These are phyloP conservation scores for Jacaranda copaia DNA, from an alignment of 257 asterid species.

Conservation along the genomic window DNA sequence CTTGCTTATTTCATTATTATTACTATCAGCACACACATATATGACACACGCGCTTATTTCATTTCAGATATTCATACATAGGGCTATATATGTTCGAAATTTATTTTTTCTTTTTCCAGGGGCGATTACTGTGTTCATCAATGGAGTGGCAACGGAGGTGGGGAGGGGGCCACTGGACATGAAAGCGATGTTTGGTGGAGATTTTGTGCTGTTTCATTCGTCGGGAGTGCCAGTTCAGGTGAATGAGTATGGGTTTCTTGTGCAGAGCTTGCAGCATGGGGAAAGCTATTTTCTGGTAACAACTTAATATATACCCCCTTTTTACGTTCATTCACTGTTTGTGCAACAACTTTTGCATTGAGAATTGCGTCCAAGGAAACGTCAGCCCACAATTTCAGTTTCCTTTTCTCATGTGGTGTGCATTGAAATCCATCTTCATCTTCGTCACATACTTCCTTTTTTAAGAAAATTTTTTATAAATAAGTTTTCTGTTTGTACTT, in stretches of 20 bases:
- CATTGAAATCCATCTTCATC: slow-evolving; percentile 40
- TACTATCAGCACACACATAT: not conserved
- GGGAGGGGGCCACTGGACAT: slow-evolving; percentile 64
- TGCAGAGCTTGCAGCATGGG: slow-evolving; percentile 73
- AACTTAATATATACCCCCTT: not conserved
- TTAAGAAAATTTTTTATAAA: not conserved
- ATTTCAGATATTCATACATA: not conserved
- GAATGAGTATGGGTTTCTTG: slow-evolving; percentile 63
- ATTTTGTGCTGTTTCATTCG: slow-evolving; percentile 60
- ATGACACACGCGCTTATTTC: not conserved
- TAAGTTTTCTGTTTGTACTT: no score
- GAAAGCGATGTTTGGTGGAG: slow-evolving; percentile 63
- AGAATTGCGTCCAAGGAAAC: slow-evolving; percentile 17
- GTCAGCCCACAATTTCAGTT: slow-evolving; percentile 1
- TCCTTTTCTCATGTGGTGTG: slow-evolving; percentile 33
- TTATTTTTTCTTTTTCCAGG: slow-evolving; percentile 39
- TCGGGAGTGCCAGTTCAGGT: slow-evolving; percentile 66
- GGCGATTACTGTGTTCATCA: slow-evolving; percentile 65
- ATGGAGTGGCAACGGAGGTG: slow-evolving; percentile 76
- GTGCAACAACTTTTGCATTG: not conserved
- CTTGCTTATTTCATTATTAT: not conserved
- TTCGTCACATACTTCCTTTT: slow-evolving; percentile 20
- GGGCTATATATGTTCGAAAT: no score
- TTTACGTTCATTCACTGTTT: no score
- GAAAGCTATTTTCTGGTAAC: slow-evolving; percentile 85